Percentiles rank a stretch among this genome's conserved stretches.
Conservation (phyloP, 306 rosid species). For the Ziziphus jujuba region DNA sequence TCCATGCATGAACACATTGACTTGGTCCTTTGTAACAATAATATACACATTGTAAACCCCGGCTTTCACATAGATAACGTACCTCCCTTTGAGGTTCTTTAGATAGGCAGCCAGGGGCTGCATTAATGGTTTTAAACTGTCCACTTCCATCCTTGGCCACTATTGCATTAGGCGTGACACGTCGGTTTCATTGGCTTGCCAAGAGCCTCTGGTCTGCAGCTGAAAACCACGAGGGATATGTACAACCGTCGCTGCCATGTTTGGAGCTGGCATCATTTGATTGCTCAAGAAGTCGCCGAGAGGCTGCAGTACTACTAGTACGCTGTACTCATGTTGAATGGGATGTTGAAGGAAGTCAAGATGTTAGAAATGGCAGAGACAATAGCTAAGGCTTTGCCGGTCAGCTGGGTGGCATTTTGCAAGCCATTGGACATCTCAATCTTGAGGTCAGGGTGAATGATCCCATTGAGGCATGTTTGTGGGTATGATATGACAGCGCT, state of each 20-base stretch:
- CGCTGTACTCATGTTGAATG: slow-evolving; percentile 2
- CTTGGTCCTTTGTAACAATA: slow-evolving; percentile 10
- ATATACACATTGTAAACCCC: slow-evolving; percentile 25
- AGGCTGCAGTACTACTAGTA: not conserved
- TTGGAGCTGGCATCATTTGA: not conserved
- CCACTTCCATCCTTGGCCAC: slow-evolving; percentile 36
- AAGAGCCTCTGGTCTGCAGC: slow-evolving; percentile 17
- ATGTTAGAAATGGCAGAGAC: slow-evolving; percentile 15
- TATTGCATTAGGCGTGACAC: slow-evolving; percentile 8
- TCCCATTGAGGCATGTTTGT: slow-evolving; percentile 26
- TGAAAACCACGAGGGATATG: slow-evolving; percentile 18
- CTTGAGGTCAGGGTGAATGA: slow-evolving; percentile 6
- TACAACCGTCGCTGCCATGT: not conserved
- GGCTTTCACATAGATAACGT: slow-evolving; percentile 26
- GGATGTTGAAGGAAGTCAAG: slow-evolving; percentile 2
- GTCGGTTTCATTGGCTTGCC: not conserved
- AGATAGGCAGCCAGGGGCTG: slow-evolving; percentile 27
- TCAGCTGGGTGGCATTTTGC: slow-evolving; percentile 10
- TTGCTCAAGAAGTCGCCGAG: slow-evolving; percentile 2
- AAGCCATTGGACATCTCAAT: slow-evolving; percentile 14
- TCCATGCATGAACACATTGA: slow-evolving; percentile 33
- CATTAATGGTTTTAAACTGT: slow-evolving; percentile 24
- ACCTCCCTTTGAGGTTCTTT: slow-evolving; percentile 18
- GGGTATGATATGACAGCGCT: slow-evolving; percentile 24
- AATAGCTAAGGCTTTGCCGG: slow-evolving; percentile 31